Base-by-base conservation (phyloP, 169 alveolate species). In the Plasmodium blacklocki region DNA sequence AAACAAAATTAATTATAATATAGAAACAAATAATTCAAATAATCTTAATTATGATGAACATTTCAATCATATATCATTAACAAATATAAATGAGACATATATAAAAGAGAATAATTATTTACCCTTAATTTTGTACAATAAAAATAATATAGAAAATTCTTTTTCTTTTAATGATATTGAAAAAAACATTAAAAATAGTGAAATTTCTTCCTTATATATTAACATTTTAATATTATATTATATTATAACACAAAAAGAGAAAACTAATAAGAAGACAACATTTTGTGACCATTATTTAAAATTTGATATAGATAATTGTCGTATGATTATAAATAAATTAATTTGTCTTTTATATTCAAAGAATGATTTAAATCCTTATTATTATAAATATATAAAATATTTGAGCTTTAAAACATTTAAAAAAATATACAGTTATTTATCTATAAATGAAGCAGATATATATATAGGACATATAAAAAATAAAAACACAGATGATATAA, bases 181-280 rank as follows among this genome's bases (percentile, higher is more conserved):
- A 21, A 56, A 45, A 18, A 58, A 45, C 11, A 39, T 19, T 21
- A 83, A 60, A 32, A 83, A 18, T 60, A 6, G n/a, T 26, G 70
- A 68, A 19, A 54, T 83, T 5, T 83, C 91, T 18, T 68, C 91
- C 15, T 63, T 83, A 26, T 68, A 83, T 29, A 83, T 83, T 26
- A 83, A 83, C 70, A 18, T 83, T 26, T 15, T 83, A 29, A 83
- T 83, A 54, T 23, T 83, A 47, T 83, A 83, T 83, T 83, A 56
- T 56, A 58, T 83, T 39, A 21, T 83, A 49, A 52, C 47, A 23
- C 83, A 83, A 66, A 83, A 83, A 47, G 59, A 47, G 11, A 83
- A 83, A 18, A 68, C 68, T 63, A 67, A 83, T 49, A 23, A 56
- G 14, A 68, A 83, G 39, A 67, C 66, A 18, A 47, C 21, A n/a